These are phyloP conservation scores for Plasmopara viticola DNA, from an alignment of 352 stramenopile genomes.

Conservation along the genomic window DNA sequence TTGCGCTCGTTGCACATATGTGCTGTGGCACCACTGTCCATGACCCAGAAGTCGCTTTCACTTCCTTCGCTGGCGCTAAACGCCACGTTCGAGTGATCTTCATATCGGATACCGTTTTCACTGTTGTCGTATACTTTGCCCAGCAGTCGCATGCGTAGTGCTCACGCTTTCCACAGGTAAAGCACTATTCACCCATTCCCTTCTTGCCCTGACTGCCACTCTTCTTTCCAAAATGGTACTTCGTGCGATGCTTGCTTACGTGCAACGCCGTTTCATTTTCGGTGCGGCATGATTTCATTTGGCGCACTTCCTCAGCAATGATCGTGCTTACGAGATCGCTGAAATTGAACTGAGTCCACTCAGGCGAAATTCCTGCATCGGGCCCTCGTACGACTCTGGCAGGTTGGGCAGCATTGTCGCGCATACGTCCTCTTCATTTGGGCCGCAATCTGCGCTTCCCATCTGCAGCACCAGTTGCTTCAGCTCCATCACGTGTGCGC, in stretches of 20 bases:
- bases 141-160: neutral
- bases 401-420: neutral
- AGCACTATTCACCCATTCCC: neutral
- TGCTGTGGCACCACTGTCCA: neutral
- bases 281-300: neutral
- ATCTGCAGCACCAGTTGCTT: neutral
- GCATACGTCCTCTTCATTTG: neutral
- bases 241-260: neutral
- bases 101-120: neutral
- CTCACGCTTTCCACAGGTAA: neutral
- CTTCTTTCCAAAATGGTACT: neutral
- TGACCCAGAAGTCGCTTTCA: neutral
- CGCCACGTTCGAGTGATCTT: neutral
- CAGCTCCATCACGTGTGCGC: neutral
- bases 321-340: neutral
- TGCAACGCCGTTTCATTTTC: neutral
- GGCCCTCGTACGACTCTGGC: neutral
- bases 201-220: neutral
- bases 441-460: neutral
- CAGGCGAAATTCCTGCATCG: neutral
- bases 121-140: neutral
- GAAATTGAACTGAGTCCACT: neutral
- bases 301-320: neutral
- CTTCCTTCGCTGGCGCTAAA: neutral
- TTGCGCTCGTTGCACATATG: neutral